A percentile compares a stretch with the other conserved stretches of the same genome.
Evolutionary conservation across 129 eudicot species (phyloP).

Genomic region (Apium graveolens): DNA sequence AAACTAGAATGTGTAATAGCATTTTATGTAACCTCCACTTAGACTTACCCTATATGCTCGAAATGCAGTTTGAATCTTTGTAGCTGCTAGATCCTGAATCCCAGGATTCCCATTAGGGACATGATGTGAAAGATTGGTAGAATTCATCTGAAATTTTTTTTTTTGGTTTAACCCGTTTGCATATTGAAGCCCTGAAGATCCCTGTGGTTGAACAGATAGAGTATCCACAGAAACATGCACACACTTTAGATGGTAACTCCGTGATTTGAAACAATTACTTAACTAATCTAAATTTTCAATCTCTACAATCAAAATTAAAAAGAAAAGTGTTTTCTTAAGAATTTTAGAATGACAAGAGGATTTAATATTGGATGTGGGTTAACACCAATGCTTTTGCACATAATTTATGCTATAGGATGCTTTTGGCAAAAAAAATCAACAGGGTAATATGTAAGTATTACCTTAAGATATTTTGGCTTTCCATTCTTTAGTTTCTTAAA

Average conservation of each 20-base stretch:
- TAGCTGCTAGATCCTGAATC: constrained; percentile 41
- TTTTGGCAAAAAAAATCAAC: neutral
- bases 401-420: neutral
- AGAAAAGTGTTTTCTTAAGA: neutral
- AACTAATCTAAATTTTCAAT: neutral
- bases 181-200: constrained; percentile 26
- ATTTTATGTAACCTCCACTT: neutral
- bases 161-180: constrained; percentile 21
- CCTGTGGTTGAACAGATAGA: constrained; percentile 28
- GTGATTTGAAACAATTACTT: neutral
- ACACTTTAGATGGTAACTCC: neutral
- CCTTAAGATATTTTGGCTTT: constrained; percentile 40
- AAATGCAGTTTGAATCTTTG: constrained; percentile 61
- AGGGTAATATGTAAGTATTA: constrained; percentile 9
- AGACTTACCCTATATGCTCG: constrained; percentile 28
- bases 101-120: neutral
- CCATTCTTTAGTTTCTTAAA: constrained; percentile 51
- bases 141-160: constrained; percentile 14
- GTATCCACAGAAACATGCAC: neutral
- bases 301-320: neutral
- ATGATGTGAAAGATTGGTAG: neutral
- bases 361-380: neutral
- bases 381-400: neutral
- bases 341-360: neutral
- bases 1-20: neutral